Conservation (phyloP, 176 grass and related monocot genomes). For the Elaeis guineensis region DNA sequence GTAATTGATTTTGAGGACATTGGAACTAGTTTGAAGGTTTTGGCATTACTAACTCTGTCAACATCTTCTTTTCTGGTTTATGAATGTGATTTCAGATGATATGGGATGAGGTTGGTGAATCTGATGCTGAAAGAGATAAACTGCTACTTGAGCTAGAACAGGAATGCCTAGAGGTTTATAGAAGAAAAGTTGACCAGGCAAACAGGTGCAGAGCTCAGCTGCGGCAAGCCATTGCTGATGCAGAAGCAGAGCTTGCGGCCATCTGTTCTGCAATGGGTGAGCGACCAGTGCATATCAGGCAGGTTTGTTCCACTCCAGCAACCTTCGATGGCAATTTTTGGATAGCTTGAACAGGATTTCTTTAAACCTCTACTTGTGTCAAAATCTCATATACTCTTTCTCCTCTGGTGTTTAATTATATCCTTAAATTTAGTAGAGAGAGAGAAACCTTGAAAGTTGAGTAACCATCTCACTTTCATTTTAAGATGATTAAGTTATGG, state of each 20-base stretch:
- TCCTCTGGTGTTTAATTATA: too few relatives aligned
- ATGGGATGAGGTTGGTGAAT: conserved; percentile 65
- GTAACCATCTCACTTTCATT: too few relatives aligned
- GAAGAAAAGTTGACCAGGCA: conserved; percentile 60
- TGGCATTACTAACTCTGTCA: too few relatives aligned
- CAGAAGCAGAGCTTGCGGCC: conserved; percentile 48
- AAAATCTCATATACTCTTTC: too few relatives aligned
- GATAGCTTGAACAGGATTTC: too few relatives aligned
- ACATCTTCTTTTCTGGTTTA: background rate
- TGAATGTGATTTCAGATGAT: conserved; percentile 24
- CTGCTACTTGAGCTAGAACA: conserved; percentile 54
- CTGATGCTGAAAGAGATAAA: conserved; percentile 36
- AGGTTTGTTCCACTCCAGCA: conserved; percentile 29
- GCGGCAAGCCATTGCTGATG: conserved; percentile 51
- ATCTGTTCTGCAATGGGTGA: conserved; percentile 57
- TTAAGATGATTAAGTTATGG: too few relatives aligned
- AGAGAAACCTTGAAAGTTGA: too few relatives aligned
- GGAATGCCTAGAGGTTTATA: conserved; percentile 50
- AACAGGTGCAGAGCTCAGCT: conserved; percentile 56
- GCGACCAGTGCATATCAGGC: conserved; percentile 31
- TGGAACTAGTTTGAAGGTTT: too few relatives aligned
- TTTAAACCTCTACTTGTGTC: too few relatives aligned
- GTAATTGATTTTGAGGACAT: too few relatives aligned
- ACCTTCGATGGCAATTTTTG: too few relatives aligned
- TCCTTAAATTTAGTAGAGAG: too few relatives aligned